Base-by-base conservation (phyloP, 2,329 filamentous ascomycete genomes). In the Colletotrichum tropicicola region DNA sequence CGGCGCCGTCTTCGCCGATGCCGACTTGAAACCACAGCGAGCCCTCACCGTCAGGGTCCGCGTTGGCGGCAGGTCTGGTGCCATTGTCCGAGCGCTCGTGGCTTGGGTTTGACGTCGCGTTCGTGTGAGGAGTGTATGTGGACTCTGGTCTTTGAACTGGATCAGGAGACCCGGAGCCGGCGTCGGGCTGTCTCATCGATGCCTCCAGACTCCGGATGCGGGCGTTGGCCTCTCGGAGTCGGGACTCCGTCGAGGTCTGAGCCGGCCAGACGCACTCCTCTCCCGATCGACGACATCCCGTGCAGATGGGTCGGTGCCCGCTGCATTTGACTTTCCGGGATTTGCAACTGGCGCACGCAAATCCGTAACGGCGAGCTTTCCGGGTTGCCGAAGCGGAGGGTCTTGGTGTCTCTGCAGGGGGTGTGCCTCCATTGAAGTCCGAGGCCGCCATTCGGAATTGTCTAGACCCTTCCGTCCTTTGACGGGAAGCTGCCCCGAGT, bases 11-110 rank as follows among this genome's bases (percentile, higher is more conserved):
- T 10, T 70, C 68, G 12, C 69, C 69, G 30, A 70, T 55, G 19
- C 69, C 69, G 13, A 68, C 67, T 15, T 70, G 68, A n/a, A 63
- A 70, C 69, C 69, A 69, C 2, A 70, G 35, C 9, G 57, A 61
- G 12, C 45, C 39, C n/a, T 51, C 56, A 8, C 10, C 35, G 17
- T 52, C 56, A 3, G 56, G 7, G 12, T 59, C 25, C 12, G 32
- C 17, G 6, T 3, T 19, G 17, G 27, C 56, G 19, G 28, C n/a
- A n/a, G 30, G 9, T 2, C 54, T 27, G 25, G 13, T 27, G 21
- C 43, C 19, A 25, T 48, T 39, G 12, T 57, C 28, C 15, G 43
- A 48, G 12, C n/a, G 21, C 13, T 15, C 41, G 28, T 39, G 21
- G 21, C 41, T n/a, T 13, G 17, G n/a, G 6, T n/a, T 9, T 12